phyloP scores from a whole-genome alignment of 2,329 filamentous ascomycete genomes.

The Aspergillus glaucus region DNA sequence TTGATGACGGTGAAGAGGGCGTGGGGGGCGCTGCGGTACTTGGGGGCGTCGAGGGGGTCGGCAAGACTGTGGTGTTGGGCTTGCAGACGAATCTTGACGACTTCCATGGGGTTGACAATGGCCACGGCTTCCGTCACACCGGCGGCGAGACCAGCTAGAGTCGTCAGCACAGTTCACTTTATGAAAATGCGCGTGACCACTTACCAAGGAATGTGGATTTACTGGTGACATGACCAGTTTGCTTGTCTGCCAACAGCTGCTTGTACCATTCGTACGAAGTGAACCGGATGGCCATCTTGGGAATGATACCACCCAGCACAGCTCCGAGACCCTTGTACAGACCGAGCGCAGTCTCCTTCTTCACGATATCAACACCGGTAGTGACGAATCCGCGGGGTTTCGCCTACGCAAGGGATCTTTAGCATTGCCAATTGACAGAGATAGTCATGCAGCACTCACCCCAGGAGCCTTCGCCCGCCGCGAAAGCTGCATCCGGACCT shows the following conservation, averaged over 20 bases:
- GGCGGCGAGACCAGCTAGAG: slow-evolving; percentile 74
- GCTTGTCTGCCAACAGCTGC: slow-evolving; percentile 64
- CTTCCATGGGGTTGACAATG: slow-evolving; percentile 97
- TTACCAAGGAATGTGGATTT: slow-evolving; percentile 65
- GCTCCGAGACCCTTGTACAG: slow-evolving; percentile 98
- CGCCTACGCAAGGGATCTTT: slow-evolving; percentile 32
- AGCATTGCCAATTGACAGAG: slow-evolving; percentile 3
- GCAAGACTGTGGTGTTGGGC: slow-evolving; percentile 97
- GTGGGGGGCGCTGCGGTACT: slow-evolving; percentile 90
- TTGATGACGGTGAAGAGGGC: slow-evolving; percentile 78
- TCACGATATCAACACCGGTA: slow-evolving; percentile 81
- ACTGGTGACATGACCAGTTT: slow-evolving; percentile 62
- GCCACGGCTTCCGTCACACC: slow-evolving; percentile 95
- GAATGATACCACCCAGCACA: slow-evolving; percentile 90
- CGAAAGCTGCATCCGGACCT: slow-evolving; percentile 98
- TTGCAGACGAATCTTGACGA: slow-evolving; percentile 96
- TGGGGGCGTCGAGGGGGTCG: slow-evolving; percentile 89
- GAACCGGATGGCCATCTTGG: slow-evolving; percentile 99
- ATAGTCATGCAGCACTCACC: slow-evolving; percentile 39
- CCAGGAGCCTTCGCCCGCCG: slow-evolving; percentile 75
- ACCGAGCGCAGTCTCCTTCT: slow-evolving; percentile 82
- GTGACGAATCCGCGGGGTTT: slow-evolving; percentile 81
- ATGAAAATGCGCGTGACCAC: slow-evolving; percentile 18
- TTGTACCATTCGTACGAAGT: slow-evolving; percentile 97
- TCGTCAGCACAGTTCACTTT: slow-evolving; percentile 4